Evolutionary conservation across 2,329 filamentous ascomycete species (phyloP).

Genomic region (Alternaria rosae): DNA sequence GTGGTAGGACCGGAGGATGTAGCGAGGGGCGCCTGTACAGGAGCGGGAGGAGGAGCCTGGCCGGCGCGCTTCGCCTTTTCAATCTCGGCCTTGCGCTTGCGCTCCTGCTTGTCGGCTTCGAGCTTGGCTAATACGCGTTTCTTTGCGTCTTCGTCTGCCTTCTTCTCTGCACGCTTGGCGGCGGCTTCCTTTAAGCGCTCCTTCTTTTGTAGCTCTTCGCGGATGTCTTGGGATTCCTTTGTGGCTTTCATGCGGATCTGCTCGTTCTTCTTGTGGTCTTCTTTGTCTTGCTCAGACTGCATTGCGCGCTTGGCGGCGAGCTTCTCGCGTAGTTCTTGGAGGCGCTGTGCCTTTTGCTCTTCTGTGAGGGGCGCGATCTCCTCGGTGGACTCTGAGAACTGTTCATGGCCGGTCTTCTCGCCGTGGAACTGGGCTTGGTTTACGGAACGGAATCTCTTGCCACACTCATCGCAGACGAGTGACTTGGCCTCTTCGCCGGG

Average conservation of each 20-base stretch:
- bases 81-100: constrained; percentile 81
- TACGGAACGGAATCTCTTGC: constrained; percentile 85
- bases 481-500: constrained; percentile 77
- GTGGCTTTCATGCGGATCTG: constrained; percentile 85
- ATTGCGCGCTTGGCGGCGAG: constrained; percentile 75
- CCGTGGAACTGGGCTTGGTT: constrained; percentile 90
- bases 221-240: constrained; percentile 84
- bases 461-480: constrained; percentile 92
- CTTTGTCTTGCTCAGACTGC: constrained; percentile 76
- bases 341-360: constrained; percentile 83
- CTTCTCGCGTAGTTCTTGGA: constrained; percentile 76
- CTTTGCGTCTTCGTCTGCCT: constrained; percentile 83
- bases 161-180: constrained; percentile 86
- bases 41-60: constrained; percentile 60
- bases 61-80: constrained; percentile 89
- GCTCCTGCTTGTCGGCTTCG: constrained; percentile 90
- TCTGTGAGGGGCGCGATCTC: constrained; percentile 90
- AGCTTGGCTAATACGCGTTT: constrained; percentile 92
- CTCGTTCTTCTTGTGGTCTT: constrained; percentile 86
- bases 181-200: constrained; percentile 92
- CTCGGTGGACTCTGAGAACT: constrained; percentile 93
- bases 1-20: constrained; percentile 57
- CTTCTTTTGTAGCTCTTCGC: constrained; percentile 86
- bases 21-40: constrained; percentile 57
- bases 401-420: constrained; percentile 84